Conservation (phyloP, 2,329 filamentous ascomycete genomes). For the Pezicula radicicola region DNA sequence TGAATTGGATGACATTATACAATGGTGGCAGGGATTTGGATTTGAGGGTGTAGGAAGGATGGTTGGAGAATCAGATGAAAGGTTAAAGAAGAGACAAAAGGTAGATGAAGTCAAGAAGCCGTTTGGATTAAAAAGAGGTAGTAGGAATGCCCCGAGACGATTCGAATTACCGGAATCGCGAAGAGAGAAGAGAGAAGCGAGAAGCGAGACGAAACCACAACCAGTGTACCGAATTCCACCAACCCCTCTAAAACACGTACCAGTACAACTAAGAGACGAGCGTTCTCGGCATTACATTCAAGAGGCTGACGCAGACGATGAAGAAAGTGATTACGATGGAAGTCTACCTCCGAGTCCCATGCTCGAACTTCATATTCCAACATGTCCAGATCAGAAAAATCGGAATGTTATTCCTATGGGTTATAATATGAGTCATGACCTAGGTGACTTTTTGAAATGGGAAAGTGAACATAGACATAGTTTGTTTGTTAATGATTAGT, state of each 20-base stretch:
- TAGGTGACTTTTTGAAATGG: constrained; percentile 57
- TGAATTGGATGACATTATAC: constrained; percentile 16
- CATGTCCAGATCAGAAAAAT: constrained; percentile 3
- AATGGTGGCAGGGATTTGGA: constrained; percentile 20
- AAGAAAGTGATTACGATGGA: not conserved
- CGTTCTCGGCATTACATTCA: not conserved
- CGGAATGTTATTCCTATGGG: constrained; percentile 52
- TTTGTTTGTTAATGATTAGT: constrained; percentile 1
- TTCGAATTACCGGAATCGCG: not conserved
- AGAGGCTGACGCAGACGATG: not conserved
- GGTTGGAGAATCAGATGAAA: constrained; percentile 5
- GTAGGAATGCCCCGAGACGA: not conserved
- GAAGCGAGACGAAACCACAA: too few species aligned
- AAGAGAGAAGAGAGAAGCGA: too few species aligned
- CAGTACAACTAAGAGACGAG: not conserved
- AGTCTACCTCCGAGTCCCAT: constrained; percentile 23
- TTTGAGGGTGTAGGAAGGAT: constrained; percentile 14
- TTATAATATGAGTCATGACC: constrained; percentile 56
- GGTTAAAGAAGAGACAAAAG: not conserved
- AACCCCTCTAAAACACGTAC: too few species aligned
- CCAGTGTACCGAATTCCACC: too few species aligned
- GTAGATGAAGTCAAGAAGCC: not conserved
- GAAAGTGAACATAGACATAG: constrained; percentile 31
- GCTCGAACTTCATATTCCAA: constrained; percentile 11
- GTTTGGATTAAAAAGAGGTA: not conserved